Percentiles rank a stretch among this genome's conserved stretches.
Evolutionary conservation across 805 yeast genomes (phyloP).

Genomic region (Ogataea wickerhamii): DNA sequence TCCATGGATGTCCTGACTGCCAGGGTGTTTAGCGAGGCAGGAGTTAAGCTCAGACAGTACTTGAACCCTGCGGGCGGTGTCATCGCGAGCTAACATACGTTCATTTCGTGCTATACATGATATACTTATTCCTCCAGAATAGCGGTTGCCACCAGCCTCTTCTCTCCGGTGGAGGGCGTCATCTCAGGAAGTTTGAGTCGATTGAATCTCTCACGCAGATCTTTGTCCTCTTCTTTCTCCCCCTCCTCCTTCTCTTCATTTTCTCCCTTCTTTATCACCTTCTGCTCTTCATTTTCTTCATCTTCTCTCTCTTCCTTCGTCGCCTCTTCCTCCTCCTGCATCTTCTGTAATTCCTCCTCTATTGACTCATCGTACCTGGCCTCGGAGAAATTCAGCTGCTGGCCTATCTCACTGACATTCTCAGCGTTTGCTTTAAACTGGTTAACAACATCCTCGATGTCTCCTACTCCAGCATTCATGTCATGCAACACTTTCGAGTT

Average conservation of each 20-base stretch:
- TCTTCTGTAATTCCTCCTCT: conserved; percentile 21
- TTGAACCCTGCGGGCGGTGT: conserved; percentile 35
- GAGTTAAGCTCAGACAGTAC: conserved; percentile 65
- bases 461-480: conserved; percentile 22
- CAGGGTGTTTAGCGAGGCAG: conserved; percentile 68
- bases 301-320: conserved; percentile 1
- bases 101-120: neutral
- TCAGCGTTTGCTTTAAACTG: conserved; percentile 17
- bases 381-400: conserved; percentile 10
- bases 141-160: neutral
- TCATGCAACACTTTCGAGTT: conserved; percentile 24
- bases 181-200: conserved; percentile 6
- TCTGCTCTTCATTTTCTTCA: conserved; percentile 9
- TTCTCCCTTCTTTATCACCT: conserved; percentile 3
- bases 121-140: neutral
- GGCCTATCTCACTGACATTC: conserved; percentile 18
- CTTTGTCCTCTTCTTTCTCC: conserved; percentile 2
- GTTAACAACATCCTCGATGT: conserved; percentile 22
- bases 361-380: conserved; percentile 19
- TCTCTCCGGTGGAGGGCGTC: neutral
- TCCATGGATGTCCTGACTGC: conserved; percentile 85
- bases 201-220: conserved; percentile 9
- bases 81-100: conserved; percentile 1
- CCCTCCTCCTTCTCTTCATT: neutral
- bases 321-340: conserved; percentile 10